A percentile compares a stretch with the other conserved stretches of the same genome.
Conservation (phyloP, 2,329 filamentous ascomycete genomes). For the Rachicladosporium sp. region DNA sequence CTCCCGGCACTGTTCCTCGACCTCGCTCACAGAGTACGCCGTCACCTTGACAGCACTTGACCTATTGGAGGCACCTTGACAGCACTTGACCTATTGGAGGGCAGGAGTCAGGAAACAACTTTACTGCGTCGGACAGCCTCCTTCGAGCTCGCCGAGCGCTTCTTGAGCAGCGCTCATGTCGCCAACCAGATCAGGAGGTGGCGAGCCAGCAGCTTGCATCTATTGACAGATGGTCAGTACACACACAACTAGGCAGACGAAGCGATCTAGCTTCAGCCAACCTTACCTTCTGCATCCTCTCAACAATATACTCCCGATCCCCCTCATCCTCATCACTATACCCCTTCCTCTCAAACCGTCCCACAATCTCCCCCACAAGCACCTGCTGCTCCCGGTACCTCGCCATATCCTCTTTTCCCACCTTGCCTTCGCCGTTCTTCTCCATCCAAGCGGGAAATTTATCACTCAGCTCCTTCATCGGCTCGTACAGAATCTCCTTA, state of each 20-base stretch:
- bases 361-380: conserved; percentile 75
- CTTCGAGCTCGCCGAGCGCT: conserved; percentile 41
- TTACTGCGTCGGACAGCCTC: conserved; percentile 51
- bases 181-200: conserved; percentile 80
- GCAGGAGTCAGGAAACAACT: no score
- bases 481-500: conserved; percentile 95
- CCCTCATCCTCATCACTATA: conserved; percentile 73
- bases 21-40: no score
- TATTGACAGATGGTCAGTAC: conserved; percentile 28
- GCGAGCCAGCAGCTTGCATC: conserved; percentile 95
- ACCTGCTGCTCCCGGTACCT: conserved; percentile 70
- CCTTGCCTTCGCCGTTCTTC: conserved; percentile 45
- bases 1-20: no score
- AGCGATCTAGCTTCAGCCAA: background rate
- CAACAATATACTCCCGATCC: conserved; percentile 86
- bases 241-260: conserved; percentile 1
- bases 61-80: no score
- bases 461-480: conserved; percentile 90
- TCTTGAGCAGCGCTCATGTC: conserved; percentile 79
- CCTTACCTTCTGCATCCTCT: conserved; percentile 90
- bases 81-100: no score
- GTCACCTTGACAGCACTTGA: no score
- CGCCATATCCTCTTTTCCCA: conserved; percentile 56
- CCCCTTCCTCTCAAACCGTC: conserved; percentile 68
- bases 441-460: conserved; percentile 87